Evolutionary conservation across 257 asterid genomes (phyloP).

Genomic region (Coffea eugenioides): DNA sequence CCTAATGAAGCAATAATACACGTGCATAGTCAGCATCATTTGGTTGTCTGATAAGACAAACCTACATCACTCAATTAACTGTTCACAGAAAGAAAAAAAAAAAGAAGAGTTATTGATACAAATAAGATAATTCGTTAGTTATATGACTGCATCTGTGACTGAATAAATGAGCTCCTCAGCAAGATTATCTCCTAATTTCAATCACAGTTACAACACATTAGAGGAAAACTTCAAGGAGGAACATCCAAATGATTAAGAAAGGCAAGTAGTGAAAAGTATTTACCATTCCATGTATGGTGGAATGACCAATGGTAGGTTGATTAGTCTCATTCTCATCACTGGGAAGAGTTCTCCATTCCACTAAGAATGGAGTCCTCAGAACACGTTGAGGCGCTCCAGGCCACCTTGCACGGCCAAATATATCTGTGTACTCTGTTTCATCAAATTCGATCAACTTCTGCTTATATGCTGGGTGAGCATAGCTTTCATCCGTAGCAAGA

Average conservation of each 20-base stretch:
- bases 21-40: neutral
- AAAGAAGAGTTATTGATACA: neutral
- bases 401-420: slow-evolving; percentile 94
- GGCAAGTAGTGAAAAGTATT: slow-evolving; percentile 1
- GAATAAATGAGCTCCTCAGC: neutral
- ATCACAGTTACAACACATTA: neutral
- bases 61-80: neutral
- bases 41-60: neutral
- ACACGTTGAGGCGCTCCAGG: slow-evolving; percentile 90
- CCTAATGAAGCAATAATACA: neutral
- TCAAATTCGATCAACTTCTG: slow-evolving; percentile 57
- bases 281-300: slow-evolving; percentile 75
- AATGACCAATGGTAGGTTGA: slow-evolving; percentile 69
- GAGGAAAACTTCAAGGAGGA: neutral
- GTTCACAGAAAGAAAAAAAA: neutral
- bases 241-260: neutral
- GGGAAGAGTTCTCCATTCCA: slow-evolving; percentile 70
- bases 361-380: slow-evolving; percentile 62
- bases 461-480: slow-evolving; percentile 84
- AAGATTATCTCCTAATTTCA: neutral
- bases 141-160: neutral
- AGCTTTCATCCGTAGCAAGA: slow-evolving; percentile 76
- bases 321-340: slow-evolving; percentile 58
- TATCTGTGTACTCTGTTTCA: slow-evolving; percentile 67
- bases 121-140: neutral